Conservation (phyloP, 2,329 filamentous ascomycete species). For the Aureobasidium sp. region DNA sequence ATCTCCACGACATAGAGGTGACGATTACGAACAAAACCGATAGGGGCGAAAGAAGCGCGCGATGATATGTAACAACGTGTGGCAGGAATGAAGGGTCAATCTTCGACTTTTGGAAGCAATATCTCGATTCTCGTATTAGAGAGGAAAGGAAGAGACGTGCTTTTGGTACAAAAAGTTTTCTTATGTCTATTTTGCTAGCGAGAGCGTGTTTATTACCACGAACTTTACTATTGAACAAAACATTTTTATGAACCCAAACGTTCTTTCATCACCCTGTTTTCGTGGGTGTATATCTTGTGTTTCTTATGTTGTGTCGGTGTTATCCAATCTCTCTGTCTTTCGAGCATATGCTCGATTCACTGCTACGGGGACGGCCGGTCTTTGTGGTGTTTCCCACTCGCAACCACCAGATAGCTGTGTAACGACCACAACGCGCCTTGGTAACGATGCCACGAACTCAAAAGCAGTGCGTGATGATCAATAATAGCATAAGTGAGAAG, state of each 20-base stretch:
- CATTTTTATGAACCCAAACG: not conserved
- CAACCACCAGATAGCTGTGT: too few species aligned
- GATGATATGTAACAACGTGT: constrained; percentile 1
- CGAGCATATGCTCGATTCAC: too few species aligned
- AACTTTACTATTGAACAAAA: constrained; percentile 1
- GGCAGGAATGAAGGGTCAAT: constrained; percentile 7
- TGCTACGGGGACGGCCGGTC: too few species aligned
- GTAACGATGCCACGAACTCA: too few species aligned
- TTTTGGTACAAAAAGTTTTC: constrained; percentile 4
- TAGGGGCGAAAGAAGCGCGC: not conserved
- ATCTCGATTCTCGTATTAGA: not conserved
- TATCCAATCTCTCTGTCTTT: too few species aligned
- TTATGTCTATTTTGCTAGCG: constrained; percentile 4
- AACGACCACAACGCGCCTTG: too few species aligned
- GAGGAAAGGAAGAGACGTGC: constrained; percentile 6
- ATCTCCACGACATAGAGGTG: not conserved
- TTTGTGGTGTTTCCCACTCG: too few species aligned
- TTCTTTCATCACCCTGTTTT: too few species aligned
- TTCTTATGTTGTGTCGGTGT: not conserved
- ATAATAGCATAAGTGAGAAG: too few species aligned
- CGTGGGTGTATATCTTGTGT: too few species aligned
- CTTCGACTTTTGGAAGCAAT: not conserved
- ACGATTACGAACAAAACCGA: not conserved
- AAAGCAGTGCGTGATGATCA: too few species aligned
- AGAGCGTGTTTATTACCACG: not conserved